These are phyloP conservation scores for Podaxis pistillaris DNA, from an alignment of 768 basidiomycete species.

Conservation along the genomic window DNA sequence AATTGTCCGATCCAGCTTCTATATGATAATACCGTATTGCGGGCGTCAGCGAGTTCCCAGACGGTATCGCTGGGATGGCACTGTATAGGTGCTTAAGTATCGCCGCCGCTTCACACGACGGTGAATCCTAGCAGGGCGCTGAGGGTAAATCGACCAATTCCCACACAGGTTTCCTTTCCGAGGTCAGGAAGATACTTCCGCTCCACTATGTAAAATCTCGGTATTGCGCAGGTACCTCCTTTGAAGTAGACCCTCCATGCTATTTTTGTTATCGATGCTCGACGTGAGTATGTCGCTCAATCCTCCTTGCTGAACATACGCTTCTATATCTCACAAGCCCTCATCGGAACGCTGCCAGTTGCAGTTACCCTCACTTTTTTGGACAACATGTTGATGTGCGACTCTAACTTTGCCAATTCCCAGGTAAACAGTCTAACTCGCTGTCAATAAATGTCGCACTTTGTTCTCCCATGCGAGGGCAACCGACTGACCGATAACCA, in stretches of 20 bases:
- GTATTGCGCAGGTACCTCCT: too few relatives aligned
- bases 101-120: too few relatives aligned
- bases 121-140: too few relatives aligned
- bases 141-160: too few relatives aligned
- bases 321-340: slow-evolving; percentile 1
- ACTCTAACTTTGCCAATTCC: neutral
- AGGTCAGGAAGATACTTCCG: too few relatives aligned
- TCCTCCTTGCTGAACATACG: neutral
- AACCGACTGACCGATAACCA: neutral
- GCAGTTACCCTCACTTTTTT: neutral
- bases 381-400: neutral
- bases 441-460: neutral
- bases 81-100: too few relatives aligned
- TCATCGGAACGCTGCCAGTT: neutral
- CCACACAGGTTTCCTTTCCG: too few relatives aligned
- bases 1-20: too few relatives aligned
- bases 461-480: neutral
- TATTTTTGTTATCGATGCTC: slow-evolving; percentile 4
- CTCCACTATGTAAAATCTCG: too few relatives aligned
- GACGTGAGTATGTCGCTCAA: neutral
- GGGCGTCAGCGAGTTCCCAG: too few relatives aligned
- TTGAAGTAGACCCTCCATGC: neutral
- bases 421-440: neutral
- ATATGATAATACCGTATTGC: too few relatives aligned
- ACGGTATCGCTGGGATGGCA: too few relatives aligned